These are phyloP conservation scores for Phycomyces blakesleeanus DNA, from an alignment of 192 early-diverging fungal genomes.

Conservation along the genomic window DNA sequence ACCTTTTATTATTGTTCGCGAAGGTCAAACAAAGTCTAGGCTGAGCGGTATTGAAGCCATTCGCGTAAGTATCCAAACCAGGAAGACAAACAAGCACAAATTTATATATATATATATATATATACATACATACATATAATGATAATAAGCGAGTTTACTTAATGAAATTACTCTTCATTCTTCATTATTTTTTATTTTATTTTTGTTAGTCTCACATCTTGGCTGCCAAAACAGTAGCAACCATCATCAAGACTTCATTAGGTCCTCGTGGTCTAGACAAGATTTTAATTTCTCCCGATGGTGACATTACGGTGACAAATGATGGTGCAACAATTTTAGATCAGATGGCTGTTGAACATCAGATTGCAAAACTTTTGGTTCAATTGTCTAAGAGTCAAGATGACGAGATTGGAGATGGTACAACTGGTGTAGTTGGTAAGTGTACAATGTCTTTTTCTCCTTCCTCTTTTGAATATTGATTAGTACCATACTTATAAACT, in stretches of 20 bases:
- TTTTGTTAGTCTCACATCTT: slow-evolving; percentile 85
- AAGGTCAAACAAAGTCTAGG: slow-evolving; percentile 90
- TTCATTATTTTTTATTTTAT: background rate
- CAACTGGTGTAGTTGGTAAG: slow-evolving; percentile 98
- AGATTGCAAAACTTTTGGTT: slow-evolving; percentile 97
- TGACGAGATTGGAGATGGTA: slow-evolving; percentile 99
- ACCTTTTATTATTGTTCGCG: slow-evolving; percentile 98
- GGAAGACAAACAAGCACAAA: no score
- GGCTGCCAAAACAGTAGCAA: slow-evolving; percentile 94
- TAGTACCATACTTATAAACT: no score
- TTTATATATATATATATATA: no score
- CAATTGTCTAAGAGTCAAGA: slow-evolving; percentile 98
- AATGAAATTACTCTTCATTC: no score
- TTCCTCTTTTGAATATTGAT: no score
- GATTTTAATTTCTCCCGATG: slow-evolving; percentile 98
- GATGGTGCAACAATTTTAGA: slow-evolving; percentile 98
- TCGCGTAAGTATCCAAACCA: slow-evolving; percentile 70
- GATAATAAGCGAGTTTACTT: no score
- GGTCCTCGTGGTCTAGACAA: slow-evolving; percentile 99
- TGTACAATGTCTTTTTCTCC: no score
- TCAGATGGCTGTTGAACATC: slow-evolving; percentile 98
- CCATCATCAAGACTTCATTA: slow-evolving; percentile 96
- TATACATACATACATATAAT: no score
- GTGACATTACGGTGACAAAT: slow-evolving; percentile 98
- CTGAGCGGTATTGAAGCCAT: slow-evolving; percentile 91